A percentile compares a stretch with the other conserved stretches of the same genome.
Conservation (phyloP, 2,329 filamentous ascomycete species). For the Penicillium brevicompactum region DNA sequence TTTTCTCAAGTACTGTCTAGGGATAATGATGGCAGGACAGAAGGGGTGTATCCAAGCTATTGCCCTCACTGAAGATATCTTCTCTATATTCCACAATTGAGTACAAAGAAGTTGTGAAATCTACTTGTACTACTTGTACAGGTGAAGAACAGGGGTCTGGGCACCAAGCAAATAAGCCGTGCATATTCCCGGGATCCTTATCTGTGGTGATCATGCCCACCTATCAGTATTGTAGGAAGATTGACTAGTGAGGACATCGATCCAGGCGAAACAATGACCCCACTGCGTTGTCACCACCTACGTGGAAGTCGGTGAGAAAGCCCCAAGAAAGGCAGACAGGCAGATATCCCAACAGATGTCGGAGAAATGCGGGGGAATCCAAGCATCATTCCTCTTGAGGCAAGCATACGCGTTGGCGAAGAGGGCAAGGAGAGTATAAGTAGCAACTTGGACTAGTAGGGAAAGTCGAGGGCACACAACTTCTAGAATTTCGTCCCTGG, state of each 20-base stretch:
- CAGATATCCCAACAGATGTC: slow-evolving; percentile 1
- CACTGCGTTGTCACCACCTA: no score
- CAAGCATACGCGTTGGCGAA: slow-evolving; percentile 18
- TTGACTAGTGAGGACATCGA: not conserved
- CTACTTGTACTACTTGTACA: not conserved
- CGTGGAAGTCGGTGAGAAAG: slow-evolving; percentile 1
- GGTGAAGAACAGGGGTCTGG: not conserved
- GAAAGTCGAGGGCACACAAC: not conserved
- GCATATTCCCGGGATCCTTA: not conserved
- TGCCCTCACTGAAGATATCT: not conserved
- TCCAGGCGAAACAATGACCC: not conserved
- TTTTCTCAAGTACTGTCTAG: not conserved
- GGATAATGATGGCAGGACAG: not conserved
- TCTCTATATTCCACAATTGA: not conserved
- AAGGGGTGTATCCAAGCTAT: no score
- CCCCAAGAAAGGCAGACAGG: not conserved
- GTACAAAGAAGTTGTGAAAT: not conserved
- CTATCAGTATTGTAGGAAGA: not conserved
- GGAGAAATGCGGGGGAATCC: slow-evolving; percentile 20
- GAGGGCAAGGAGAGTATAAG: no score
- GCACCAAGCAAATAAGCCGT: not conserved
- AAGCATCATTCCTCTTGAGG: slow-evolving; percentile 18
- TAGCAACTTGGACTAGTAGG: not conserved
- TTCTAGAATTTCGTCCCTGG: slow-evolving; percentile 25
- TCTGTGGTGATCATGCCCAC: not conserved